A percentile compares a stretch with the other conserved stretches of the same genome.
These are phyloP conservation scores for Debaryomyces prosopidis DNA, from an alignment of 805 yeast species.

Conservation along the genomic window DNA sequence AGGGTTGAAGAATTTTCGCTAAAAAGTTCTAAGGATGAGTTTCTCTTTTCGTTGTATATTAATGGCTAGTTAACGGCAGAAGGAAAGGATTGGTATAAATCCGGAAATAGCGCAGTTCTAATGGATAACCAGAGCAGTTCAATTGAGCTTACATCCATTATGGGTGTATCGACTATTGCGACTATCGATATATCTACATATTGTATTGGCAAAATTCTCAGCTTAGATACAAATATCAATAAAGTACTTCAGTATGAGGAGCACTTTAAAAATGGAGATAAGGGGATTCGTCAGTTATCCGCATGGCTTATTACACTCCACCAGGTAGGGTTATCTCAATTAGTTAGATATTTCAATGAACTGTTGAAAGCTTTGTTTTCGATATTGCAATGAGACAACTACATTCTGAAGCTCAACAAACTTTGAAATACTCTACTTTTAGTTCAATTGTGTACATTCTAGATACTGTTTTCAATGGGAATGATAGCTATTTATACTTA, in stretches of 20 bases:
- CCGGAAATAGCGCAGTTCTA: conserved; percentile 48
- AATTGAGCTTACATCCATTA: conserved; percentile 44
- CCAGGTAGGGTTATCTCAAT: conserved; percentile 52
- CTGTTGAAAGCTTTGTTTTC: conserved; percentile 40
- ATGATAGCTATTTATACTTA: conserved; percentile 60
- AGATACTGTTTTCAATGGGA: conserved; percentile 64
- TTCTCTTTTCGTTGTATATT: conserved; percentile 56
- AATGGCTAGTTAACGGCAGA: conserved; percentile 66
- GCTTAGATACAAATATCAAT: conserved; percentile 56
- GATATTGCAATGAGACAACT: conserved; percentile 27
- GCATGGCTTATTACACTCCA: conserved; percentile 50
- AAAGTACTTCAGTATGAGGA: conserved; percentile 55
- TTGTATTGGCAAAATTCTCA: conserved; percentile 69
- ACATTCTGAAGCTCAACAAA: conserved; percentile 23
- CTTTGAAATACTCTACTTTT: conserved; percentile 41
- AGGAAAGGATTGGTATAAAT: conserved; percentile 52
- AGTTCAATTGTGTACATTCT: conserved; percentile 60
- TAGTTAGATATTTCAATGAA: conserved; percentile 61
- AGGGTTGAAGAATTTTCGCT: conserved; percentile 58
- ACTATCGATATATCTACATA: conserved; percentile 56
- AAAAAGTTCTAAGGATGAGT: conserved; percentile 49
- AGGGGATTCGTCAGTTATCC: conserved; percentile 45
- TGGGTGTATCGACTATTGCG: conserved; percentile 39
- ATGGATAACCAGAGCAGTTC: conserved; percentile 42
- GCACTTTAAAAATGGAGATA: conserved; percentile 42